phyloP scores from a whole-genome alignment of 2,329 filamentous ascomycete species.

The Neopestalotiopsis rosae region DNA sequence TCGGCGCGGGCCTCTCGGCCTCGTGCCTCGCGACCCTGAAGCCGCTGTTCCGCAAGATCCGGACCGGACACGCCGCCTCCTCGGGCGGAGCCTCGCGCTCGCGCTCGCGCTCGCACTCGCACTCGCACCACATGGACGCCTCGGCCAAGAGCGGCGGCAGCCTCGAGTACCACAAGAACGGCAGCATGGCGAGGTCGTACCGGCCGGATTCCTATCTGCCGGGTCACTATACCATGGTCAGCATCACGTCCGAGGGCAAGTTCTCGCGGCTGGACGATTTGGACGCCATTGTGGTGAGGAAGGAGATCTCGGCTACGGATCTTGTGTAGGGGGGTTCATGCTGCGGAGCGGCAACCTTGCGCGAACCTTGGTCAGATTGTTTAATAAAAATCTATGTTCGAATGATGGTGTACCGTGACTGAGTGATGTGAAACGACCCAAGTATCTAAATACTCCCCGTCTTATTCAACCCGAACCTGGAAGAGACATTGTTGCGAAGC shows the following conservation, averaged over 20 bases:
- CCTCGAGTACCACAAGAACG: constrained; percentile 2
- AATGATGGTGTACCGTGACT: too few relatives aligned
- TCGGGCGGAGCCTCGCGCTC: too few relatives aligned
- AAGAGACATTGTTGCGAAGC: too few relatives aligned
- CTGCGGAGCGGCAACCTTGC: neutral
- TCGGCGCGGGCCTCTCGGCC: constrained; percentile 16
- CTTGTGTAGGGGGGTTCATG: neutral
- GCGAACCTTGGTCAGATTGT: too few relatives aligned
- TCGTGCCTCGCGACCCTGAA: constrained; percentile 19
- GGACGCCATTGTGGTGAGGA: constrained; percentile 5
- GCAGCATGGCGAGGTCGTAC: constrained; percentile 2
- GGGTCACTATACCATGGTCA: constrained; percentile 13
- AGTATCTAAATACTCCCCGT: too few relatives aligned
- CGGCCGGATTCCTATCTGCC: neutral
- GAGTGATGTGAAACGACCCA: too few relatives aligned
- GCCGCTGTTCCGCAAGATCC: constrained; percentile 17
- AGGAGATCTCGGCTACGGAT: constrained; percentile 9
- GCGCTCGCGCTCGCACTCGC: too few relatives aligned
- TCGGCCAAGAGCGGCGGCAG: constrained; percentile 9
- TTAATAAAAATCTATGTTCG: too few relatives aligned
- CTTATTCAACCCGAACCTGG: too few relatives aligned
- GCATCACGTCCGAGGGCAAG: constrained; percentile 14
- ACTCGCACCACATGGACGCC: neutral
- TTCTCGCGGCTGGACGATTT: constrained; percentile 7
- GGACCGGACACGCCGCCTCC: neutral